Percentiles rank a stretch among this genome's conserved stretches.
Evolutionary conservation across 2,329 filamentous ascomycete genomes (phyloP).

Genomic region (Apiospora kogelbergensis): DNA sequence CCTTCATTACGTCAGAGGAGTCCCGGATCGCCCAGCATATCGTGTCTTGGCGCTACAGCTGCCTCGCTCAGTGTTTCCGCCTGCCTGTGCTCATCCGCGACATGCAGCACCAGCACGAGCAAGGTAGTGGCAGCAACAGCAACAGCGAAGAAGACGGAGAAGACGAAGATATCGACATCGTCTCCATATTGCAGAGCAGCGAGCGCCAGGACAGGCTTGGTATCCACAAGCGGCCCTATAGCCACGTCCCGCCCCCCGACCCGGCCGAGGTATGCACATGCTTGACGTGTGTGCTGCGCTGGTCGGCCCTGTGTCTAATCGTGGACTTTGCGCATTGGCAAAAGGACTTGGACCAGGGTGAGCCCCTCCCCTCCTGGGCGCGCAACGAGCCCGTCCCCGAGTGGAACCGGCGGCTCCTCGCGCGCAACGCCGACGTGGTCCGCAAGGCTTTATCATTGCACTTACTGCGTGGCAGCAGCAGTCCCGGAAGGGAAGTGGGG

Average conservation of each 20-base stretch:
- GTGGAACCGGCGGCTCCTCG: constrained; percentile 51
- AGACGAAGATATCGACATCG: constrained; percentile 34
- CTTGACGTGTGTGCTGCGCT: constrained; percentile 54
- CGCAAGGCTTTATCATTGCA: constrained; percentile 44
- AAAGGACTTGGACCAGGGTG: constrained; percentile 45
- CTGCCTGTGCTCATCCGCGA: constrained; percentile 45
- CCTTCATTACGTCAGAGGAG: constrained; percentile 46
- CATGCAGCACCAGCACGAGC: constrained; percentile 15
- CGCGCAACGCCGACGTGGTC: constrained; percentile 43
- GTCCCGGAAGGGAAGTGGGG: neutral
- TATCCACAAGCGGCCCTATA: constrained; percentile 51
- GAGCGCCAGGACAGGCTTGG: constrained; percentile 42
- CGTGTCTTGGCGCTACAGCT: constrained; percentile 46
- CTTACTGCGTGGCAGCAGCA: neutral
- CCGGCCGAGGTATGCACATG: constrained; percentile 53
- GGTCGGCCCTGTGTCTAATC: constrained; percentile 54
- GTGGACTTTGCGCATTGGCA: constrained; percentile 61
- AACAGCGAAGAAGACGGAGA: neutral
- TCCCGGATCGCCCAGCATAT: constrained; percentile 42
- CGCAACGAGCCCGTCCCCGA: constrained; percentile 42
- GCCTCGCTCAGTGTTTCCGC: constrained; percentile 51
- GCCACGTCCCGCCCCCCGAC: constrained; percentile 50
- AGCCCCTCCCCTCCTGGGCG: constrained; percentile 52
- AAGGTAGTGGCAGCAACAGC: neutral
- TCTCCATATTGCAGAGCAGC: constrained; percentile 36